Base-by-base conservation (phyloP, 1,284 basidiomycete species). In the Fomitopsis betulina region DNA sequence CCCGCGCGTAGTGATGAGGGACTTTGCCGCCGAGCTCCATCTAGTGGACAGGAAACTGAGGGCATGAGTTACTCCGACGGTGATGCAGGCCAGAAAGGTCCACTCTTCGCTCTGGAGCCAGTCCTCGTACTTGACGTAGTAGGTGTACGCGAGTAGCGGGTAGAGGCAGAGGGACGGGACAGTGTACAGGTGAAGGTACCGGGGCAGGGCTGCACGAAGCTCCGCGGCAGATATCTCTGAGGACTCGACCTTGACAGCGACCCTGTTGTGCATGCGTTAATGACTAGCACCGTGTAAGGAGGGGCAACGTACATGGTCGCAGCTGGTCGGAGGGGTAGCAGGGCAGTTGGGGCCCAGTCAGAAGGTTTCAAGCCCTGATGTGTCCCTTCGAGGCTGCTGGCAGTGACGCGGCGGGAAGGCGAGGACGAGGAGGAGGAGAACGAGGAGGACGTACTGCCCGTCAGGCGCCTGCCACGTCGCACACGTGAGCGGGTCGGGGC, bases 51-150 rank as follows among this genome's bases (percentile, higher is more conserved):
- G 79, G 76, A 96, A 99, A 69, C 91, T 94, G 57, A 99, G 82
- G 1, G 94, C 94, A 73, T 99, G 97, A 2, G 89, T 85, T 13
- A 86, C 87, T 38, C 93, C 89, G 9, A 99, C 84, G 12, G 86
- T 77, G 19, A 96, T 90, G 65, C 91, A 95, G 54, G 89, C 93
- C 51, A 99, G 82, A 70, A 99, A 99, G 0, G 96, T 96, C 92
- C 93, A 96, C 71, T 96, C 93, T 73, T 97, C 96, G 64, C 93
- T 95, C 70, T 88, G 83, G 57, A 96, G 75, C 88, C 92, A 95
- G 68, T 94, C 81, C 67, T 97, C 93, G 73, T 98, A 98, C 70
- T 84, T 86, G 70, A 93, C 69, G 68, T 89, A 92, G 79, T 97
- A 98, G 25, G 96, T 89, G 73, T 96, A 97, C 47, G 92, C 93